Conservation (phyloP, 805 yeast species). For the Barnettozyma wickerhamii region DNA sequence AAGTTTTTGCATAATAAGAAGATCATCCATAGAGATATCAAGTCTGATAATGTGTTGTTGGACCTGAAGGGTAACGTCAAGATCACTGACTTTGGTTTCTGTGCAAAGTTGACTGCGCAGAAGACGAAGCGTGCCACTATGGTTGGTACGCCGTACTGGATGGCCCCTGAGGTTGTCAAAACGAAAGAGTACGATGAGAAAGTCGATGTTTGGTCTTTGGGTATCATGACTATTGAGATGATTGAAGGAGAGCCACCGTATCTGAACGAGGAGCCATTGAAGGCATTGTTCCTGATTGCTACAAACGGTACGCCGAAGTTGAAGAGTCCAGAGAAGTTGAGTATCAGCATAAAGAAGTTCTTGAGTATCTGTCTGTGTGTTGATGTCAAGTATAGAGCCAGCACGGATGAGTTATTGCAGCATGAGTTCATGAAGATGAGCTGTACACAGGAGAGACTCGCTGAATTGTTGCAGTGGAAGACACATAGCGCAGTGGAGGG, state of each 20-base stretch:
- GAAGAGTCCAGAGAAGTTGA: conserved; percentile 81
- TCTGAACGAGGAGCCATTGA: conserved; percentile 90
- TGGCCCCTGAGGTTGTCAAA: conserved; percentile 99
- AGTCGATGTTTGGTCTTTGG: conserved; percentile 97
- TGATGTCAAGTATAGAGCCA: conserved; percentile 87
- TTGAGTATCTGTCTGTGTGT: conserved; percentile 90
- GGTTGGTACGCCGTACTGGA: conserved; percentile 99
- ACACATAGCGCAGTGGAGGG: conserved; percentile 5
- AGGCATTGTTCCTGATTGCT: conserved; percentile 90
- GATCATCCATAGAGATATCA: conserved; percentile 94
- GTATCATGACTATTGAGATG: conserved; percentile 98
- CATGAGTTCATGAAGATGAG: conserved; percentile 69
- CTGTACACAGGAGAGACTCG: conserved; percentile 55
- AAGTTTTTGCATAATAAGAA: conserved; percentile 89
- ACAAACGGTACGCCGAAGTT: conserved; percentile 96
- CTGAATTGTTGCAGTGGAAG: conserved; percentile 53
- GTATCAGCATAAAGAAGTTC: conserved; percentile 77
- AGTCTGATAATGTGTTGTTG: conserved; percentile 88
- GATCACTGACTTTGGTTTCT: conserved; percentile 95
- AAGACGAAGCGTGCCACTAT: conserved; percentile 91
- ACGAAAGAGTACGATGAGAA: conserved; percentile 95
- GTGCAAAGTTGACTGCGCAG: conserved; percentile 85
- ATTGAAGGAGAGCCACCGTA: conserved; percentile 99
- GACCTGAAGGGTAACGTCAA: conserved; percentile 83
- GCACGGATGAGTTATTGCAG: conserved; percentile 78